Evolutionary conservation across 208 protist species (phyloP).

Genomic region (Trichomonas tenax): DNA sequence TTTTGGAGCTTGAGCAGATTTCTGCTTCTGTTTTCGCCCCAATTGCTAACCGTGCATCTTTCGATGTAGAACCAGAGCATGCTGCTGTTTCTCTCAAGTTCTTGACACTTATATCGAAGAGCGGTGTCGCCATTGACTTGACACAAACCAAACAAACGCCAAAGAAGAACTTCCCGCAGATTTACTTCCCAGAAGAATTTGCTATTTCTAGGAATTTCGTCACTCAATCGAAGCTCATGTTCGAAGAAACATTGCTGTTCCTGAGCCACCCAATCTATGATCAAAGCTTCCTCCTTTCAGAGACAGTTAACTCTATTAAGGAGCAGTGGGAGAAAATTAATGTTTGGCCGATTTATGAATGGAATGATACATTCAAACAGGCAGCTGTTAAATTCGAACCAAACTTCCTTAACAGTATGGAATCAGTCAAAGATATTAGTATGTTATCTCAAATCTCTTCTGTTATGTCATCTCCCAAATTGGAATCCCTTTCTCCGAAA

Average conservation of each 20-base stretch:
- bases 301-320: not conserved
- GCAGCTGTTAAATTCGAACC: not conserved
- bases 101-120: not conserved
- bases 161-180: not conserved
- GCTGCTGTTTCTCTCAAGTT: not conserved
- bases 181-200: not conserved
- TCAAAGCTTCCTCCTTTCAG: not conserved
- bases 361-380: not conserved
- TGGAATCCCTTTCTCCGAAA: not conserved
- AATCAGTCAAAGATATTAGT: not conserved
- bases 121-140: not conserved
- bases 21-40: not conserved
- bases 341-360: not conserved
- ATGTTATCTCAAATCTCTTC: too few species aligned
- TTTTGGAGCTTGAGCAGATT: not conserved
- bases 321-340: not conserved
- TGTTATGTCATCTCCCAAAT: not conserved
- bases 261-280: not conserved
- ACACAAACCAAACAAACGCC: not conserved
- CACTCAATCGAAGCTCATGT: not conserved
- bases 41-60: not conserved
- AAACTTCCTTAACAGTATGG: not conserved
- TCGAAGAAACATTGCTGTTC: not conserved
- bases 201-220: not conserved
- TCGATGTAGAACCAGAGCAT: not conserved